These are phyloP conservation scores for Solanum microdontum DNA, from an alignment of 257 asterid species.

Conservation along the genomic window DNA sequence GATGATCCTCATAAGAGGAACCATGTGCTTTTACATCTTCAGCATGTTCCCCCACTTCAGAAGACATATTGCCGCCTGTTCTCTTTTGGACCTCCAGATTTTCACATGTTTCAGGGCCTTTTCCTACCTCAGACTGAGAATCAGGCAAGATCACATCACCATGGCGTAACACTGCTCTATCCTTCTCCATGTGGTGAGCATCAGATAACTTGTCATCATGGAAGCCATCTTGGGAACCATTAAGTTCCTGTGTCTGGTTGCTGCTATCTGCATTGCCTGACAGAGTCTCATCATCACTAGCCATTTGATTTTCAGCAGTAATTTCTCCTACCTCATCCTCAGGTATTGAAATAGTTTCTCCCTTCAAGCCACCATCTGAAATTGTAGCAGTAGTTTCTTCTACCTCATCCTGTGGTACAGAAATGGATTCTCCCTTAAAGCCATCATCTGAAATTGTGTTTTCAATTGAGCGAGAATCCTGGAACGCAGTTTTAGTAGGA, in stretches of 20 bases:
- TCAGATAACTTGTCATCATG: slow-evolving; percentile 1
- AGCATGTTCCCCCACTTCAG: neutral
- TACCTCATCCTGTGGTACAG: slow-evolving; percentile 17
- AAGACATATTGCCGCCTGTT: neutral
- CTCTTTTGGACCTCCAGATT: neutral
- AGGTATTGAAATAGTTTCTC: slow-evolving; percentile 18
- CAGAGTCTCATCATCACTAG: slow-evolving; percentile 15
- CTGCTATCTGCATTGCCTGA: slow-evolving; percentile 1
- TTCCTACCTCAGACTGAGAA: neutral
- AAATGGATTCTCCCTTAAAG: slow-evolving; percentile 11
- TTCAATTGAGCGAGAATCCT: slow-evolving; percentile 3
- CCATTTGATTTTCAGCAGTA: slow-evolving; percentile 11
- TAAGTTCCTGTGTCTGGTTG: slow-evolving; percentile 16
- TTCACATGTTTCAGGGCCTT: neutral
- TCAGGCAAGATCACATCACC: neutral
- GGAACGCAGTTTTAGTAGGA: slow-evolving; percentile 20
- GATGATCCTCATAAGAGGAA: neutral
- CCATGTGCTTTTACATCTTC: neutral
- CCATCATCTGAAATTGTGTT: slow-evolving; percentile 12
- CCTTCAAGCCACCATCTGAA: slow-evolving; percentile 9
- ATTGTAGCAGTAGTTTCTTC: slow-evolving; percentile 3
- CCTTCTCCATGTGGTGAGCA: slow-evolving; percentile 4
- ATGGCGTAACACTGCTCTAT: slow-evolving; percentile 6
- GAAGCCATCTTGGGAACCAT: slow-evolving; percentile 7
- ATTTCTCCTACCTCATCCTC: slow-evolving; percentile 12